Evolutionary conservation across 192 early-diverging fungal species (phyloP).

Genomic region (Pilaira anomala): DNA sequence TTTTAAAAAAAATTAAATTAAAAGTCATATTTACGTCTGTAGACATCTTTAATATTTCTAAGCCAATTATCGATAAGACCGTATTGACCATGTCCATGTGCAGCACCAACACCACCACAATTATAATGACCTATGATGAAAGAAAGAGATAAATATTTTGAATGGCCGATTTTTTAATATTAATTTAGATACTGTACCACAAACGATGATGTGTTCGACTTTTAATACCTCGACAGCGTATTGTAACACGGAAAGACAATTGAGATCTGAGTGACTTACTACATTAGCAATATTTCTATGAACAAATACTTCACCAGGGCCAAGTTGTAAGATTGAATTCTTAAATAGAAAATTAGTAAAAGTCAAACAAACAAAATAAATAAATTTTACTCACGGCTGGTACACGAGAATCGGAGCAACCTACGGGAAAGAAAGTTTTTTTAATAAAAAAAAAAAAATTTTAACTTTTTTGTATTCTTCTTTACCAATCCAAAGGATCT

Average conservation of each 20-base stretch:
- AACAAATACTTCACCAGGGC: slow-evolving; percentile 89
- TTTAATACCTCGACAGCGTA: slow-evolving; percentile 90
- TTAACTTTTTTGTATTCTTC: neutral
- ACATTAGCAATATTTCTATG: slow-evolving; percentile 98
- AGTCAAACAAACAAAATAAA: too few species aligned
- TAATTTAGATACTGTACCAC: slow-evolving; percentile 48
- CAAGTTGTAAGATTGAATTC: slow-evolving; percentile 64
- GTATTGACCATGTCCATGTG: slow-evolving; percentile 54
- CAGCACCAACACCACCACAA: slow-evolving; percentile 70
- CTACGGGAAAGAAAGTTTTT: slow-evolving; percentile 30
- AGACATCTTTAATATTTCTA: slow-evolving; percentile 80
- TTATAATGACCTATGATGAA: slow-evolving; percentile 57
- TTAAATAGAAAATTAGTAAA: too few species aligned
- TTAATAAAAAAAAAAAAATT: neutral
- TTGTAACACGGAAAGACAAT: slow-evolving; percentile 80
- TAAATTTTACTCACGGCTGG: slow-evolving; percentile 45
- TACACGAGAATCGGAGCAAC: slow-evolving; percentile 92
- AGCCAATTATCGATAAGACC: slow-evolving; percentile 93
- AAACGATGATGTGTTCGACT: slow-evolving; percentile 92
- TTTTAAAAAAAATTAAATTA: neutral
- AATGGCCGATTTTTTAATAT: neutral
- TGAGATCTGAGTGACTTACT: slow-evolving; percentile 78
- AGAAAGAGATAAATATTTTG: neutral
- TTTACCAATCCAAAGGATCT: slow-evolving; percentile 82
- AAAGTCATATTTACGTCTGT: slow-evolving; percentile 50